phyloP scores from a whole-genome alignment of 116 monocot genomes.

The Papilionanthe hybrid region DNA sequence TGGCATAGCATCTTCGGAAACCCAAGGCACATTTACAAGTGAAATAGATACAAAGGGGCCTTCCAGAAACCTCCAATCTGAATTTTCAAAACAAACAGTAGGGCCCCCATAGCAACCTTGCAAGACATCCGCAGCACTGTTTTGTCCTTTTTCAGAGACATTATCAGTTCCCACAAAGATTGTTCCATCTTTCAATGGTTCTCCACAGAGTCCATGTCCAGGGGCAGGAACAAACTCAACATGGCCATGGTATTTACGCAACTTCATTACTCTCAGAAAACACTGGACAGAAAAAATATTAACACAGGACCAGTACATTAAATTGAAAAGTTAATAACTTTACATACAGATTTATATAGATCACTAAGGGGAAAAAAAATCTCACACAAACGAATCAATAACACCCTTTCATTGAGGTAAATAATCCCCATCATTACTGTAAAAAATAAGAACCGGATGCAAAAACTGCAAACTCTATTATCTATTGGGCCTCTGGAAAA shows the following conservation, averaged over 20 bases:
- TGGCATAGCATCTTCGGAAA: constrained; percentile 41
- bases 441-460: not conserved
- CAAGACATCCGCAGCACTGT: constrained; percentile 8
- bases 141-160: constrained; percentile 2
- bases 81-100: constrained; percentile 22
- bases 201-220: constrained; percentile 65
- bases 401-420: not conserved
- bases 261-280: constrained; percentile 56
- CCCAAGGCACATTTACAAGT: constrained; percentile 87
- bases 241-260: constrained; percentile 67
- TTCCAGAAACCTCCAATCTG: constrained; percentile 63
- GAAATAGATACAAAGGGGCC: constrained; percentile 73
- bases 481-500: not conserved
- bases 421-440: not conserved
- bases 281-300: constrained; percentile 14
- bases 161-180: not conserved
- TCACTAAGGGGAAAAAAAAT: not conserved
- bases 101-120: constrained; percentile 55
- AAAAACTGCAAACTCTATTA: not conserved
- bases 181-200: constrained; percentile 21
- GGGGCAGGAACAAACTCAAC: constrained; percentile 83
- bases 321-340: not conserved
- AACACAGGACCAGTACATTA: not conserved
- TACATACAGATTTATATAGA: not conserved
- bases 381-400: not conserved